Evolutionary conservation across 352 stramenopile species (phyloP), one percentile per base, ranked within the genome.

Genomic region (Pythium rhizo-oryzae): DNA sequence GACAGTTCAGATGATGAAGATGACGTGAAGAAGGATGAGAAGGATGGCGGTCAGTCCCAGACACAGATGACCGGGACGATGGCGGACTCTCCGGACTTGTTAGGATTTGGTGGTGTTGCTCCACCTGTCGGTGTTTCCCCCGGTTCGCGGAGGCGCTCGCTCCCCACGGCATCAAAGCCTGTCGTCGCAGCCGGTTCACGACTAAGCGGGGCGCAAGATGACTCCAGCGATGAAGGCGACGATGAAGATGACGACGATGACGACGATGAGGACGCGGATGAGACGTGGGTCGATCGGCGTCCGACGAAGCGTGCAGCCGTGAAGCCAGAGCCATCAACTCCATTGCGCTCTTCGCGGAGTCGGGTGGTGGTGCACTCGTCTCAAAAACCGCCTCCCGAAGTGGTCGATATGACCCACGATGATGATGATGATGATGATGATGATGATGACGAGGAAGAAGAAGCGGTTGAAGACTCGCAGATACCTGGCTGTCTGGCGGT

Each of bases 391-490:
- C 47, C 24, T 25, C 50, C 19, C 15, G 62, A 70, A 9, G 52
- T 72, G 33, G 57, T 72, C 16, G 65, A 70, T 35, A 69, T 76
- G 69, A 71, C 72, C 0, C 50, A 55, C 18, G 54, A 60, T n/a
- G 67, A 67, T 33, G 52, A 60, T 25, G 62, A 62, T 43, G 69
- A 69, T 30, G 54, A 64, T 8, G 61, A 65, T 13, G 49, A 33
- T 33, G 55, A 77, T 9, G 52, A n/a, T n/a, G n/a, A n/a, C n/a
- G n/a, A n/a, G n/a, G n/a, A n/a, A n/a, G n/a, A 69, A 21, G 59
- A 71, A 28, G 53, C 18, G 24, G 65, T 74, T 2, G 70, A 74
- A 49, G 66, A 75, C 21, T 76, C 74, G 4, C 70, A 78, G 47
- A 25, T 72, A 28, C 73, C 70, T 13, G 30, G 23, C 35, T 64